These are phyloP conservation scores for Echites panduratus DNA, from an alignment of 257 asterid genomes.

Conservation along the genomic window DNA sequence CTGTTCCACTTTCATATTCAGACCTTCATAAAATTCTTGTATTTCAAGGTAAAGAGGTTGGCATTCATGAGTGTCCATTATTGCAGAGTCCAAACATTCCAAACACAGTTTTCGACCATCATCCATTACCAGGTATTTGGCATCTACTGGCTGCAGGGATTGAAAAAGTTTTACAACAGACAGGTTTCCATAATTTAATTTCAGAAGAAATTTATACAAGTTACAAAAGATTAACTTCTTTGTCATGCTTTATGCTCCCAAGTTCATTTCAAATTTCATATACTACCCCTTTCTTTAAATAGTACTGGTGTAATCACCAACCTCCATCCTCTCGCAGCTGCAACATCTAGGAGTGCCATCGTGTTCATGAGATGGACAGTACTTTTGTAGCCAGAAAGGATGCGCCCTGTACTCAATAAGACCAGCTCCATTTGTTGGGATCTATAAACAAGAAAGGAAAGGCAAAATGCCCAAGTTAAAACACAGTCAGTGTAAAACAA, in stretches of 20 bases:
- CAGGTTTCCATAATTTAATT: neutral
- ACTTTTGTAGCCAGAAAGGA: conserved; percentile 97
- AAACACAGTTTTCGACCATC: conserved; percentile 91
- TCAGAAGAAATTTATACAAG: neutral
- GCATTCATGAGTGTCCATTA: conserved; percentile 95
- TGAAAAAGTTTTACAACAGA: conserved; percentile 9
- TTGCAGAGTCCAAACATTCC: conserved; percentile 96
- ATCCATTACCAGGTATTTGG: conserved; percentile 69
- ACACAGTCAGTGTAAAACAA: conserved; percentile 6
- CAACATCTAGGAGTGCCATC: conserved; percentile 98
- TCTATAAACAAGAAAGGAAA: conserved; percentile 34
- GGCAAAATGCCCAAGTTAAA: conserved; percentile 5
- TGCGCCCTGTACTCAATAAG: conserved; percentile 96
- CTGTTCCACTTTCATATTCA: conserved; percentile 96
- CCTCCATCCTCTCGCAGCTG: conserved; percentile 99
- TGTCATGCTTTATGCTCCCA: neutral
- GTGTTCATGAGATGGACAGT: conserved; percentile 86
- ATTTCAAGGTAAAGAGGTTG: conserved; percentile 94
- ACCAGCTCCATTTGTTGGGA: conserved; percentile 82
- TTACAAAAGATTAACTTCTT: neutral
- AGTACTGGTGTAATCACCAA: conserved; percentile 17
- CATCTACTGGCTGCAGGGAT: conserved; percentile 57
- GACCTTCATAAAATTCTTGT: conserved; percentile 90
- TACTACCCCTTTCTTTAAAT: neutral
- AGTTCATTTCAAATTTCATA: neutral